Base-by-base conservation (phyloP, 139 green algal genomes). In the Axilococcus clingmanii region DNA sequence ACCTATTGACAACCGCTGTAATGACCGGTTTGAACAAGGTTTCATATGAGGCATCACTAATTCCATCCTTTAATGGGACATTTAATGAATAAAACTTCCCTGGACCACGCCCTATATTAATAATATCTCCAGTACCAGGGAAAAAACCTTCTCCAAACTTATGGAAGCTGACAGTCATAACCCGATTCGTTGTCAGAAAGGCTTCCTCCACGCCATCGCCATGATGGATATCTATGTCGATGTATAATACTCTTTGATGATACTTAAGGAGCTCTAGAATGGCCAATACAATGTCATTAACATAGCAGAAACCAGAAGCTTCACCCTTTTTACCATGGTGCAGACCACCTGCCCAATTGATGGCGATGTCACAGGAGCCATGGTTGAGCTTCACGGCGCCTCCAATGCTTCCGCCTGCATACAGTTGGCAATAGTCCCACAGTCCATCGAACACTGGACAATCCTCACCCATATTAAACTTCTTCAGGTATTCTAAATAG, bases 251-350 rank as follows among this genome's bases (percentile, higher is more conserved):
- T 4, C 67, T 48, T 40, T 65, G 42, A 57, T 91, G 75, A 50
- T 83, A 83, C 58, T 95, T 95, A 16, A 96, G 73, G 47, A 96
- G 77, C 80, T 98, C 91, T 57, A 98, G 71, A 23, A 94, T 93
- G 28, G 79, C 81, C 40, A 99, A 72, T 29, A 98, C 91, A 45
- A 98, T 97, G 77, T 98, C 91, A 57, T 98, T 98, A 29, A 98
- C 74, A 55, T 96, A 97, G 66, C 90, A 98, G 72, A 98, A 98
- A 7, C 91, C 91, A 2, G 52, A 84, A 65, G 31, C 79, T 76
- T 78, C 81, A 52, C 50, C 52, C 32, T 94, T 94, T 60, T 97
- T 95, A 15, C 84, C 91, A 63, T 99, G 91, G 55, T 99, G 91
- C 57, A 99, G 61, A 9, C 91, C 91, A 5, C 91, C 91, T 8